These are phyloP conservation scores for Somion occarium DNA, from an alignment of 1,284 basidiomycete species.

Conservation along the genomic window DNA sequence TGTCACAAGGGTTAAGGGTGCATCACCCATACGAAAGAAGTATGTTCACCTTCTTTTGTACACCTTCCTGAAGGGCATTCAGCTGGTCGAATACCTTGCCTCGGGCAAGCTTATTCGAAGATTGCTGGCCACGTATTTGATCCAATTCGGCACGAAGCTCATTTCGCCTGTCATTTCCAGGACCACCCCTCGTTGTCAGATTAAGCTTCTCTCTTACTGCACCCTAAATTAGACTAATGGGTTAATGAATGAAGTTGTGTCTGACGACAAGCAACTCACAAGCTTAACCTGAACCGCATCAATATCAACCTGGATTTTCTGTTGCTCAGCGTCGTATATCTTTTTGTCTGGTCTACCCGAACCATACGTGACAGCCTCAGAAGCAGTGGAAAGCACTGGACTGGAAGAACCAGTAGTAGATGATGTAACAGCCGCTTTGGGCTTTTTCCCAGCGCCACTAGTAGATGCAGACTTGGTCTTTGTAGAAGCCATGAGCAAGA, in stretches of 20 bases:
- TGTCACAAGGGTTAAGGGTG: conserved; percentile 27
- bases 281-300: conserved; percentile 76
- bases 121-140: conserved; percentile 75
- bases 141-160: conserved; percentile 84
- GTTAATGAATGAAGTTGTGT: conserved; percentile 6
- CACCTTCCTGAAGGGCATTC: conserved; percentile 74
- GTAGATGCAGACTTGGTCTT: conserved; percentile 33
- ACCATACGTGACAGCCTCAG: conserved; percentile 37
- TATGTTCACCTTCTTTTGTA: conserved; percentile 74
- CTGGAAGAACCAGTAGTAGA: conserved; percentile 17
- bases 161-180: conserved; percentile 70
- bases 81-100: conserved; percentile 81
- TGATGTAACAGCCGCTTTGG: conserved; percentile 25
- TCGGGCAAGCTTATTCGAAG: conserved; percentile 72
- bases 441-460: conserved; percentile 38
- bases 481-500: conserved; percentile 37
- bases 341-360: conserved; percentile 77
- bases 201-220: conserved; percentile 78
- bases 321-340: conserved; percentile 79
- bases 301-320: conserved; percentile 78
- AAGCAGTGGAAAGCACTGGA: conserved; percentile 44
- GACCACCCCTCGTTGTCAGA: conserved; percentile 50
- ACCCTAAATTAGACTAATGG: conserved; percentile 40
- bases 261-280: conserved; percentile 44
- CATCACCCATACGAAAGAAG: conserved; percentile 7